Base-by-base conservation (phyloP, 164 flowering plant species). In the Warburgia ugandensis region DNA sequence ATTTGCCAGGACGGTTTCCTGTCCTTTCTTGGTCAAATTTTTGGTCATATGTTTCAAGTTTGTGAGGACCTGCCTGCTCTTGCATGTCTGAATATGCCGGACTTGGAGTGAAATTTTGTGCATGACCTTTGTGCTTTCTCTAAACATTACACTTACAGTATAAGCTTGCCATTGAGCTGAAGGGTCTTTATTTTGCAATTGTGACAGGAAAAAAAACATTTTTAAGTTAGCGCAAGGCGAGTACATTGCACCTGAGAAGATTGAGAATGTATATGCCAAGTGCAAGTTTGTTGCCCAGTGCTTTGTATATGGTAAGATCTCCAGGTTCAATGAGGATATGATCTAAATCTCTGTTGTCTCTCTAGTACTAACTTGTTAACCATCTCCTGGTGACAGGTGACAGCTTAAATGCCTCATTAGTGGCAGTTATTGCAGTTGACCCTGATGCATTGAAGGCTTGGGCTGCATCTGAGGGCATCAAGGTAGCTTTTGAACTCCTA, bases 211-310 rank as follows among this genome's bases (percentile, higher is more conserved):
- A 76, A 92, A 87, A 80, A 92, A 92, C 68, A 87, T 92, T 21
- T 92, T 87, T 58, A 92, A 92, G 72, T 66, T 92, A 70, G 94
- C 98, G n/a, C 98, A 87, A 54, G 98, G 98, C 29, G 98, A 92
- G 68, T 87, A 92, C 64, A 75, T 92, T 47, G 95, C 96, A 47
- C 94, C 98, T 6, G 98, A 92, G 74, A 92, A 92, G 73, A 70
- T 92, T 62, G 98, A 87, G 68, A 92, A 92, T 61, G 96, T 85
- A 5, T 85, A 92, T 70, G 90, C 86, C 4, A 87, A 81, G 65
- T 83, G 98, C 86, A 81, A 81, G 49, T 87, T 78, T 68, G 77
- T 87, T 49, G 70, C 77, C 17, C 98, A 92, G 58, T 78, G 85
- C 67, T 92, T 92, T 70, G 72, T 88, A n/a, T 78, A 92, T 71